These are phyloP conservation scores for Colletotrichum viniferum DNA, from an alignment of 2,329 filamentous ascomycete species.

Conservation along the genomic window DNA sequence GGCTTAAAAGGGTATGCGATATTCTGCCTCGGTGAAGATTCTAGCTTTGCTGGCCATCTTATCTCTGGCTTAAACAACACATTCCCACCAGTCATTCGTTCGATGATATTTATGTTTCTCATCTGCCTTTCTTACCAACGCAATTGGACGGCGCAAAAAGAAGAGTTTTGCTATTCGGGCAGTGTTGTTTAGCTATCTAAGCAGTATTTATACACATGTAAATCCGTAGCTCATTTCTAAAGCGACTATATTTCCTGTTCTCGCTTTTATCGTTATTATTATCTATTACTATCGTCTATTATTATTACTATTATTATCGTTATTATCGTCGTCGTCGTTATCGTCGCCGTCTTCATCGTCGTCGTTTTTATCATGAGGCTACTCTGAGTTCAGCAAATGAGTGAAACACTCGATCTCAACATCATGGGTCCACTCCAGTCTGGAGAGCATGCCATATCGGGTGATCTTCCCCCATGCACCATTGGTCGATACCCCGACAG, in stretches of 20 bases:
- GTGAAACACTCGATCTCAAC: not conserved
- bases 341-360: no score
- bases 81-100: not conserved
- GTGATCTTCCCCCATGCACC: not conserved
- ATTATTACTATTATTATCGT: no score
- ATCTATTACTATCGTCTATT: no score
- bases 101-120: not conserved
- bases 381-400: not conserved
- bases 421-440: not conserved
- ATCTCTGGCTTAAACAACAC: not conserved
- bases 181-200: no score
- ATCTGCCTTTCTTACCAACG: not conserved
- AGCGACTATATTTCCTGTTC: no score
- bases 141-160: not conserved
- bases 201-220: no score
- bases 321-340: no score
- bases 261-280: no score
- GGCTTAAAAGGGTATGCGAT: not conserved
- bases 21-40: not conserved
- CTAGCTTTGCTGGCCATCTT: not conserved
- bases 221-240: no score
- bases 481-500: not conserved
- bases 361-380: not conserved
- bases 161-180: no score
- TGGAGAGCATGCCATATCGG: not conserved